Evolutionary conservation across 371 early-diverging fungal species (phyloP).

Genomic region (Rhizomucor miehei): DNA sequence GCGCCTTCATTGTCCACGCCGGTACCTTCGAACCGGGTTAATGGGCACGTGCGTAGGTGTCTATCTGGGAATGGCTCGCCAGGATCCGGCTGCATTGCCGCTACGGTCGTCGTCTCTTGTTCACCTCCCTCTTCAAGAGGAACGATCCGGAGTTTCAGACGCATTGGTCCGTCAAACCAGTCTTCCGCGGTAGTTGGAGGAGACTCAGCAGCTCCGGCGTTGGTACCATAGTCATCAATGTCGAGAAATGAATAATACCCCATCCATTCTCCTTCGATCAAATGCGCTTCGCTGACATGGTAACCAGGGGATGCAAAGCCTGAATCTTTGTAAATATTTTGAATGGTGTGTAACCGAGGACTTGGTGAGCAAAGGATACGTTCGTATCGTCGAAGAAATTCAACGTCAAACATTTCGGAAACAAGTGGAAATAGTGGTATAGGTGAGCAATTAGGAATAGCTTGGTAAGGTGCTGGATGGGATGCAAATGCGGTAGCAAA

Average conservation of each 20-base stretch:
- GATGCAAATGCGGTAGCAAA: constrained; percentile 42
- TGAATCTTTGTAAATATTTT: constrained; percentile 29
- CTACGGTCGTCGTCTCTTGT: neutral
- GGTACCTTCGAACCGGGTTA: constrained; percentile 45
- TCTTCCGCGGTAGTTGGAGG: constrained; percentile 8
- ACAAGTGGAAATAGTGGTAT: constrained; percentile 32
- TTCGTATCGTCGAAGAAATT: constrained; percentile 44
- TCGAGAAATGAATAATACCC: constrained; percentile 48
- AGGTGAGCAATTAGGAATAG: constrained; percentile 37
- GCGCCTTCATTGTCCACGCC: constrained; percentile 39
- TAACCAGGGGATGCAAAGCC: constrained; percentile 33
- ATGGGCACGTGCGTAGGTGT: constrained; percentile 33
- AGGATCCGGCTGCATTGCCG: neutral
- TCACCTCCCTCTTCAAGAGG: constrained; percentile 29
- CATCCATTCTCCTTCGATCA: constrained; percentile 49
- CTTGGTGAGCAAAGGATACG: constrained; percentile 20
- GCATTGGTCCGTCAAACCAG: constrained; percentile 50
- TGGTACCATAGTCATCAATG: constrained; percentile 21
- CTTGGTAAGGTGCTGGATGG: constrained; percentile 37
- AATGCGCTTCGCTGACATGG: constrained; percentile 39
- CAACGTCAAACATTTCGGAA: constrained; percentile 41
- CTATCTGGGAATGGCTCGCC: constrained; percentile 21
- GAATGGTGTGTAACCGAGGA: neutral
- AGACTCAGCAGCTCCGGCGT: neutral
- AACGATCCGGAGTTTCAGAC: constrained; percentile 35